phyloP scores from a whole-genome alignment of 1,139 yeast genomes.

The Yamadazyma spencermartinsiae region DNA sequence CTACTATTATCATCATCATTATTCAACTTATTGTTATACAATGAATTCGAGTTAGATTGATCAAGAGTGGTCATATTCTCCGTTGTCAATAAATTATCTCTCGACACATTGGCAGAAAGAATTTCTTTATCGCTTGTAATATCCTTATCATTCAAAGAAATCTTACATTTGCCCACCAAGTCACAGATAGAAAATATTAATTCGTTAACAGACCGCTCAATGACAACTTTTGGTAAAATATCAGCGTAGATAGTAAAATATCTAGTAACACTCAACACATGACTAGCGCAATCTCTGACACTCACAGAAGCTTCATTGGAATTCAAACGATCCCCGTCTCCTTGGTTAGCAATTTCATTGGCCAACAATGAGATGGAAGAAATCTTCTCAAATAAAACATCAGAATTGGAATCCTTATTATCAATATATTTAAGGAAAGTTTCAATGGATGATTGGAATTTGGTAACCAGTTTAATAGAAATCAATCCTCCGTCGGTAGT shows the following conservation, averaged over 20 bases:
- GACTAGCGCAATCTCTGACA: constrained; percentile 71
- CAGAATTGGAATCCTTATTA: constrained; percentile 35
- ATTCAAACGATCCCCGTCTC: constrained; percentile 35
- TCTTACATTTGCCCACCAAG: constrained; percentile 34
- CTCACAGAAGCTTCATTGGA: constrained; percentile 38
- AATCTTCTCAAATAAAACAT: constrained; percentile 52
- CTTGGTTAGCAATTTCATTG: constrained; percentile 48
- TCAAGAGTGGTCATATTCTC: background rate
- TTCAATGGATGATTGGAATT: constrained; percentile 50
- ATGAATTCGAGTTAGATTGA: background rate
- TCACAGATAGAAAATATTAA: constrained; percentile 74
- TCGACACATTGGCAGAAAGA: background rate
- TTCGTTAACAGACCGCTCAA: constrained; percentile 80
- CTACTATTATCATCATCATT: constrained; percentile 18
- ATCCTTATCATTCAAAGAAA: constrained; percentile 7
- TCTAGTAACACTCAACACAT: constrained; percentile 75
- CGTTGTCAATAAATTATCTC: background rate
- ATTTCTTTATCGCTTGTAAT: background rate
- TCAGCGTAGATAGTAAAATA: constrained; percentile 67
- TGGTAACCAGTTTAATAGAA: constrained; percentile 44
- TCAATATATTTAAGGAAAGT: constrained; percentile 39
- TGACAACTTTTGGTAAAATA: constrained; percentile 67
- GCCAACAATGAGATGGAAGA: constrained; percentile 54
- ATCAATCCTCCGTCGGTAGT: constrained; percentile 45
- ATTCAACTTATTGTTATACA: background rate